phyloP scores from a whole-genome alignment of 805 yeast genomes.

The Pichia scutulata region DNA sequence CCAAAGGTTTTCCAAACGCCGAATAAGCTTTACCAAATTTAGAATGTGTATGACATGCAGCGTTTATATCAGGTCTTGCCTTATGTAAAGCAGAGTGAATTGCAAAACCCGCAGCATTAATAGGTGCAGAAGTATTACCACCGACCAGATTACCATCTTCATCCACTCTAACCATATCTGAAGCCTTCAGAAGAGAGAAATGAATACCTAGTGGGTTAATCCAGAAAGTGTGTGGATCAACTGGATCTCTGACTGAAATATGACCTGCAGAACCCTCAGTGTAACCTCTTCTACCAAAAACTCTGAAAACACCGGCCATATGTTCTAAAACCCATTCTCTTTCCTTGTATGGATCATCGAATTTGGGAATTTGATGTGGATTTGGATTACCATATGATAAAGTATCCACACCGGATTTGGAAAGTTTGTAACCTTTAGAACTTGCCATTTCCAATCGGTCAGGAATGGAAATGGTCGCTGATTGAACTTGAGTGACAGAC shows the following conservation, averaged over 20 bases:
- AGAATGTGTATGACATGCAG: constrained; percentile 69
- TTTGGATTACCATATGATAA: constrained; percentile 35
- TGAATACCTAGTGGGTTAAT: constrained; percentile 83
- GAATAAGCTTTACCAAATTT: constrained; percentile 58
- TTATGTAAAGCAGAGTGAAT: constrained; percentile 62
- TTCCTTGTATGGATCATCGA: constrained; percentile 40
- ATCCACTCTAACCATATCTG: constrained; percentile 58
- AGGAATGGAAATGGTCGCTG: background rate
- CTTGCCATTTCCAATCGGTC: background rate
- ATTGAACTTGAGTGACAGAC: too few species aligned
- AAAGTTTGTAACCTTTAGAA: background rate
- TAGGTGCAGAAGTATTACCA: constrained; percentile 36
- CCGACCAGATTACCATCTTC: constrained; percentile 58
- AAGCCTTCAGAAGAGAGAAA: constrained; percentile 50
- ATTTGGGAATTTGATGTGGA: constrained; percentile 46
- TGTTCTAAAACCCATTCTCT: constrained; percentile 57
- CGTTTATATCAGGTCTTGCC: constrained; percentile 62
- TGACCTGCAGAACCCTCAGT: constrained; percentile 82
- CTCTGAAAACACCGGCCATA: constrained; percentile 79
- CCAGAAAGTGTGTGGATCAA: constrained; percentile 77
- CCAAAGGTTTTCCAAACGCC: constrained; percentile 56
- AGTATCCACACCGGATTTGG: background rate
- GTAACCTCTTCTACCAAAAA: constrained; percentile 71
- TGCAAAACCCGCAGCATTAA: constrained; percentile 64
- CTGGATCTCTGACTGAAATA: constrained; percentile 78